Base-by-base conservation (phyloP, 176 grass and related monocot species). In the Rhynchospora tenuis region DNA sequence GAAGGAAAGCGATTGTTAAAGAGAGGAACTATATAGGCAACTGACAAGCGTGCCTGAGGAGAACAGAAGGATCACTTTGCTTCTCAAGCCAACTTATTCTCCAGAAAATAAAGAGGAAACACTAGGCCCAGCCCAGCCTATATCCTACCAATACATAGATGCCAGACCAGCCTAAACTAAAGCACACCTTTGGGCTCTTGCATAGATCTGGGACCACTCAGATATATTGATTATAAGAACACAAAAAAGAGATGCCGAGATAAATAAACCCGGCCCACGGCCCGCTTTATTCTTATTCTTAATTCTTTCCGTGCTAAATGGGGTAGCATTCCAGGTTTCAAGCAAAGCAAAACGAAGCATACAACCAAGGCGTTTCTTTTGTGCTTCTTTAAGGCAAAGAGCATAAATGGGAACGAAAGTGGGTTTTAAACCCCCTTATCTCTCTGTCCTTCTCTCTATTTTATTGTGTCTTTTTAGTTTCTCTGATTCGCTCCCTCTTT, bases 311-410 rank as follows among this genome's bases (percentile, higher is more conserved):
- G 57, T 82, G 80, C 80, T 66, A 82, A 66, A 66, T 48, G 62
- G 58, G 78, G 38, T 44, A 68, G 80, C n/a, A 68, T 51, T 82
- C 61, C 61, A 66, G 45, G 80, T 82, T 52, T 64, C 28, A 60
- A 54, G 76, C 51, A 62, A 82, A 68, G 80, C 54, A 82, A 63
- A 82, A 31, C 79, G 54, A 46, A 82, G 22, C 42, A n/a, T n/a
- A n/a, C n/a, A 52, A 63, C 19, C 11, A 20, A 64, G 31, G 55
- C 22, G 20, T 57, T 24, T 82, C 79, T 82, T 82, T 82, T 82
- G 16, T 47, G 56, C 78, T 81, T 42, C 78, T 90, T 90, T 81
- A 59, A 81, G 86, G 88, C 84, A 88, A 90, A 95, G 84, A 73
- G 90, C 89, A 92, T 76, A 85, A 82, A 56, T 78, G 61, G 48